Evolutionary conservation across 495 filamentous ascomycete genomes (phyloP), one percentile per base, ranked within the genome.

Genomic region (Parachaetomium inaequale): DNA sequence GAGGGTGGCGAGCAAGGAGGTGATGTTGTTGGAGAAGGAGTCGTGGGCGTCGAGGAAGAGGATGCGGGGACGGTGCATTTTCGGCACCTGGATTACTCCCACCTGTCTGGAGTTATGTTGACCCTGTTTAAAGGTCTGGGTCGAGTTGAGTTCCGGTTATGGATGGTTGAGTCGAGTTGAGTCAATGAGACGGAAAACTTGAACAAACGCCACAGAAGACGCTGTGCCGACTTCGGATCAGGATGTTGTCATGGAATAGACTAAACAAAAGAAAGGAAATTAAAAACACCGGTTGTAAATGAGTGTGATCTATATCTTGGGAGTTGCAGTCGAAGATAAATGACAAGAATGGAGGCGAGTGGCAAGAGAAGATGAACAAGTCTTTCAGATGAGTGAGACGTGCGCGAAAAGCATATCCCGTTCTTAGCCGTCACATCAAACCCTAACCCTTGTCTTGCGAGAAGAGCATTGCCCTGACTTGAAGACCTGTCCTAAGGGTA

Each of bases 21-120:
- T 83, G 62, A 97, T 93, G 78, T 96, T 97, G 76, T 96, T 90
- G 46, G 93, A 87, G 77, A 96, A 97, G 56, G 93, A 96, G 75
- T 97, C 94, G 69, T 96, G 95, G 55, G 92, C 91, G 71, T 98
- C 94, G 46, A 98, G 75, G 72, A 94, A 92, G 47, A 98, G 84
- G 55, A 97, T 85, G 49, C 76, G 82, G 43, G 70, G 68, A 40
- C 36, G 45, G 47, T 10, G 32, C 61, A 32, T 63, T 54, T 46
- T 28, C 2, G 3, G 8, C n/a, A n/a, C n/a, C n/a, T 46, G 28
- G 14, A 42, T 32, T 38, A 19, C 4, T 28, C n/a, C 43, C 15
- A 5, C 17, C 36, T 15, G 36, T 12, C 19, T 23, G 42, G 15
- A 3, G 42, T 10, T 46, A 46, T 23, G 17, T 7, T 10, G 7